phyloP scores from a whole-genome alignment of 2,329 filamentous ascomycete species.

The Stachybotrys echinatus region DNA sequence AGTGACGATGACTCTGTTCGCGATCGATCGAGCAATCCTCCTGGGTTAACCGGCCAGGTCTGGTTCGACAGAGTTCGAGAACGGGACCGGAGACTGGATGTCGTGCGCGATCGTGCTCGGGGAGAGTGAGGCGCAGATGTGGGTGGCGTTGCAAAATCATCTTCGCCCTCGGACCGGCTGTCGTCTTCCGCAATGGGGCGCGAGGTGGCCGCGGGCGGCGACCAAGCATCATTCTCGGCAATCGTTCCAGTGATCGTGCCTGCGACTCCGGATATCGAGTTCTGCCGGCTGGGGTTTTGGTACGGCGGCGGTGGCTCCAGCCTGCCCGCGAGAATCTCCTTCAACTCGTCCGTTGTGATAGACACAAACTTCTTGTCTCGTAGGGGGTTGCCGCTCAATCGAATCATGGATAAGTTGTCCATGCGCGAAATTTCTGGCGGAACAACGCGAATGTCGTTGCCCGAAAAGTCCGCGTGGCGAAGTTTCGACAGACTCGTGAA shows the following conservation, averaged over 20 bases:
- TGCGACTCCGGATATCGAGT: conserved; percentile 13
- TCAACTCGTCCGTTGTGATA: conserved; percentile 76
- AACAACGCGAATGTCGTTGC: conserved; percentile 74
- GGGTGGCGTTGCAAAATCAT: conserved; percentile 52
- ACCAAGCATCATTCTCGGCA: conserved; percentile 6
- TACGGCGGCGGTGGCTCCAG: conserved; percentile 52
- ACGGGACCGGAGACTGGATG: conserved; percentile 36
- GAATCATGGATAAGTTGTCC: conserved; percentile 69
- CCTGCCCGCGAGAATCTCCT: conserved; percentile 63
- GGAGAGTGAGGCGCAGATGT: conserved; percentile 46
- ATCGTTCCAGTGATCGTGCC: conserved; percentile 26
- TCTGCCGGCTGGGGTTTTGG: conserved; percentile 20
- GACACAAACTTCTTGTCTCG: conserved; percentile 81
- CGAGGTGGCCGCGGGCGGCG: conserved; percentile 8
- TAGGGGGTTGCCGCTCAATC: conserved; percentile 83
- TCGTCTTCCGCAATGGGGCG: conserved; percentile 25
- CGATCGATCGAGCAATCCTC: conserved; percentile 66
- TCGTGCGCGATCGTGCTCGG: conserved; percentile 42
- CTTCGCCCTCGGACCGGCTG: conserved; percentile 44
- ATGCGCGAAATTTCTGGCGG: conserved; percentile 75
- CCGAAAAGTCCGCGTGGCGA: conserved; percentile 74
- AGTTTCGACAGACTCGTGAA: conserved; percentile 64
- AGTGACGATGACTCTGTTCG: conserved; percentile 58
- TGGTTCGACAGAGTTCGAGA: conserved; percentile 41
- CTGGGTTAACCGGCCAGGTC: conserved; percentile 49